Evolutionary conservation across 345 rosid species (phyloP).

Genomic region (Cardamine chenopodiifolia): DNA sequence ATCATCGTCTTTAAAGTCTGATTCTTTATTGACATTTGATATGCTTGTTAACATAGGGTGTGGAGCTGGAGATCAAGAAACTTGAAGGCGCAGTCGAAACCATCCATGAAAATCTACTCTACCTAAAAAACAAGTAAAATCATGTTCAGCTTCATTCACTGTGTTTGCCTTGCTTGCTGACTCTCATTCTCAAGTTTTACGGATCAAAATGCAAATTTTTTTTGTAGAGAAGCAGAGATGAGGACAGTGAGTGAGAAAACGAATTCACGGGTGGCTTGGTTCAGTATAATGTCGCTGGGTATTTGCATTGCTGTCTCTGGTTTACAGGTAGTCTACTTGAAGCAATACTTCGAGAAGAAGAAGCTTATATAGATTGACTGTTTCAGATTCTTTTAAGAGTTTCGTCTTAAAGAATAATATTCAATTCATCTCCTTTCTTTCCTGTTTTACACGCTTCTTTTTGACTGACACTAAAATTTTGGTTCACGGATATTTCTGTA

Average conservation of each 20-base stretch:
- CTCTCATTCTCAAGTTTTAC: not conserved
- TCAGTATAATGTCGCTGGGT: slow-evolving; percentile 76
- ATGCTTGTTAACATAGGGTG: slow-evolving; percentile 56
- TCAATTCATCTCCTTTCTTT: slow-evolving; percentile 22
- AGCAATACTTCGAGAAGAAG: slow-evolving; percentile 85
- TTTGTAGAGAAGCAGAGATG: slow-evolving; percentile 82
- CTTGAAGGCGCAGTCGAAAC: slow-evolving; percentile 85
- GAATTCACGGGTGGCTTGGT: slow-evolving; percentile 73
- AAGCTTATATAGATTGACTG: slow-evolving; percentile 64
- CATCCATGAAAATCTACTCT: slow-evolving; percentile 75
- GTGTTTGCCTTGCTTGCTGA: not conserved
- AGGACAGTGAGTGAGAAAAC: slow-evolving; percentile 78
- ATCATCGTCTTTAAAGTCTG: slow-evolving; percentile 12
- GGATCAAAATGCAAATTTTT: not conserved
- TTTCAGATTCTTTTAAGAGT: not conserved
- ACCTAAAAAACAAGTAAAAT: slow-evolving; percentile 67
- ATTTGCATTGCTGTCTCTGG: slow-evolving; percentile 69
- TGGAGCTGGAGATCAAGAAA: slow-evolving; percentile 90
- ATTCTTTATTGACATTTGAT: not conserved
- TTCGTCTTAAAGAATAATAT: slow-evolving; percentile 18
- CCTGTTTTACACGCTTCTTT: not conserved
- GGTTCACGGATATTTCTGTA: slow-evolving; percentile 1
- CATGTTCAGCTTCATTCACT: not conserved
- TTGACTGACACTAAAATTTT: slow-evolving; percentile 18
- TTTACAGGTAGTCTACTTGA: slow-evolving; percentile 75